Evolutionary conservation across 1,284 basidiomycete genomes (phyloP), one percentile per base, ranked within the genome.

Genomic region (Cerioporus squamosus): DNA sequence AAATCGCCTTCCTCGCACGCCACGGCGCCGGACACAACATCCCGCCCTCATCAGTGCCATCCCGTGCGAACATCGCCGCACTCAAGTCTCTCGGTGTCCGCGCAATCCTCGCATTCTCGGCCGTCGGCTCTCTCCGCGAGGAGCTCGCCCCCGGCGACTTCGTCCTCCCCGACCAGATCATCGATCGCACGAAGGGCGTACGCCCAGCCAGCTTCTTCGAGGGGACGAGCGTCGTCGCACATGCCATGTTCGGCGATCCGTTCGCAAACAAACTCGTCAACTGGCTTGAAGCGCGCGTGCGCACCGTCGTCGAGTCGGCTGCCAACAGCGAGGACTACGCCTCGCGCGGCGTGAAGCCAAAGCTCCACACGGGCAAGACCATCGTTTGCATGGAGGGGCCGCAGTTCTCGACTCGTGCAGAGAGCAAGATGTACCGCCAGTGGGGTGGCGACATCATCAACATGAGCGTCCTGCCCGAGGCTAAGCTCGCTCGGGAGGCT

Each of bases 351-450:
- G 82, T 87, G 45, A 78, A 81, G 67, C 75, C 89, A 44, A 77
- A 82, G 69, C 74, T 97, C 53, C 93, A 96, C 74, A 86, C 83
- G 18, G 87, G 84, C 45, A 96, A 93, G 79, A 91, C 87, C 10
- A 87, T 97, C 54, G 90, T 99, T 43, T 97, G 94, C 73, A 99
- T 99, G 95, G 97, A 99, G 72, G 97, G 97, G 3, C 95, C 94
- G 24, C 91, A 94, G 77, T 97, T 93, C 76, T 93, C 93, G 53
- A 99, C 97, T 5, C 82, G 97, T 38, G 97, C 97, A 20, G 97
- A 99, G 82, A 95, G 92, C 69, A 70, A 86, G 68, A 97, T 98
- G 95, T 98, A 98, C 76, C 83, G 95, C 40, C 81, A 84, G 54
- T 95, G 92, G 90, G 96, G 95, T 14, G 97, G 89, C 6, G 95